Evolutionary conservation across 2,329 filamentous ascomycete genomes (phyloP).

Genomic region (Paecilomyces fulvus): DNA sequence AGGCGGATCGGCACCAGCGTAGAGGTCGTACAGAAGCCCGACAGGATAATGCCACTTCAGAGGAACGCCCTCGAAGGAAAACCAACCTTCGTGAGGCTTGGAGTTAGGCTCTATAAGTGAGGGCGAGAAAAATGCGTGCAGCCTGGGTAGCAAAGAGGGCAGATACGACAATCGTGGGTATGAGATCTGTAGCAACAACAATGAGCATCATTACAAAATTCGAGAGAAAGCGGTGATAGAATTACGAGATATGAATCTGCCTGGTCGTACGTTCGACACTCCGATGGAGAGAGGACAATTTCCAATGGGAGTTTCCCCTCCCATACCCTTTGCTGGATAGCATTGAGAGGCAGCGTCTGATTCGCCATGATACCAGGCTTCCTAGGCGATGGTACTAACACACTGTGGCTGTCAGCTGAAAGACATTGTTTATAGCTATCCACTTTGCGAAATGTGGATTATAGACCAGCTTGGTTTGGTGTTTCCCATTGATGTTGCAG

Average conservation of each 20-base stretch:
- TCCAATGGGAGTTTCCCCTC: conserved; percentile 51
- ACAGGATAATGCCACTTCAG: conserved; percentile 66
- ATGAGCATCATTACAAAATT: neutral
- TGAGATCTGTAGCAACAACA: conserved; percentile 40
- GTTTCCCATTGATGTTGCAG: neutral
- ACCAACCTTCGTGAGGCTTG: conserved; percentile 48
- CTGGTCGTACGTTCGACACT: conserved; percentile 53
- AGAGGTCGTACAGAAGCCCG: conserved; percentile 61
- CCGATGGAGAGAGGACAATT: conserved; percentile 49
- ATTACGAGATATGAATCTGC: conserved; percentile 53
- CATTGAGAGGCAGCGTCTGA: conserved; percentile 13
- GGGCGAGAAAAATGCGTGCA: conserved; percentile 54
- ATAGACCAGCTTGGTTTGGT: neutral
- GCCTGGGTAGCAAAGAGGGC: conserved; percentile 53
- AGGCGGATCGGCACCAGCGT: conserved; percentile 47
- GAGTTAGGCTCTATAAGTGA: conserved; percentile 51
- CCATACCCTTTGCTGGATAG: conserved; percentile 46
- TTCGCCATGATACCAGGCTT: neutral
- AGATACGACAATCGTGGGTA: conserved; percentile 61
- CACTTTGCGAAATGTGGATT: no score
- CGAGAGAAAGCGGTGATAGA: neutral
- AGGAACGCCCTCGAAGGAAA: conserved; percentile 59
- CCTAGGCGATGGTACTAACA: neutral
- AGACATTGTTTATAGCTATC: neutral
- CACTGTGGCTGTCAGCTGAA: neutral